Base-by-base conservation (phyloP, 129 eudicot genomes). In the sunflower (Helianthus annuus) region DNA sequence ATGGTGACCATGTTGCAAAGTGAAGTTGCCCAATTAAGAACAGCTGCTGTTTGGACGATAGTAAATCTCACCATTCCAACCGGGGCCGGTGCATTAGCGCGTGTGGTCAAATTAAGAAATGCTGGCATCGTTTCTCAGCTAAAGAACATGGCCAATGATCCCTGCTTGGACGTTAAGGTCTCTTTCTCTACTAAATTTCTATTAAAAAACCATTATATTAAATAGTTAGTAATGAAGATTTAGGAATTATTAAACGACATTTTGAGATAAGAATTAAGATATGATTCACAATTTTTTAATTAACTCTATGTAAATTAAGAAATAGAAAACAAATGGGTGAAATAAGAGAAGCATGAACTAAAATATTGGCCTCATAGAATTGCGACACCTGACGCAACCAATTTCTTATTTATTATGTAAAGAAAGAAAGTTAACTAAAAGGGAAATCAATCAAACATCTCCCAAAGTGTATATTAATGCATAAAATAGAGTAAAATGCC, bases 151-250 rank as follows among this genome's bases (percentile, higher is more conserved):
- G 81, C 71, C 66, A 83, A 79, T 58, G 99, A 95, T 80, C 88
- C 94, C 42, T 91, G 97, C 82, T 48, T 95, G 68, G 99, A 95
- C 60, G 97, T 91, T 13, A 91, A 95, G 96, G 98, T 92, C 57
- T 58, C 7, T 78, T 63, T 17, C 22, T 48, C 57, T 8, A 36
- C 70, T 19, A 45, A 27, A 48, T 11, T 36, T 17, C 2, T 17
- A 27, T 24, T 6, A 16, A 54, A 29, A 71, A 17, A 48, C 5
- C 42, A 4, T 54, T 19, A 1, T 27, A 27, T 27, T 27, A 27
- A 27, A 1, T 27, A 27, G 32, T 27, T 27, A 27, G 32, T 27
- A 27, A 27, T 27, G 36, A 32, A 32, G 36, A 32, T 32, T 32
- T 32, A 32, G 36, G 36, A 32, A 32, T 32, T 32, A 32, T 32